phyloP scores from a whole-genome alignment of 192 early-diverging fungal species.

The Blastocladiella britannica region DNA sequence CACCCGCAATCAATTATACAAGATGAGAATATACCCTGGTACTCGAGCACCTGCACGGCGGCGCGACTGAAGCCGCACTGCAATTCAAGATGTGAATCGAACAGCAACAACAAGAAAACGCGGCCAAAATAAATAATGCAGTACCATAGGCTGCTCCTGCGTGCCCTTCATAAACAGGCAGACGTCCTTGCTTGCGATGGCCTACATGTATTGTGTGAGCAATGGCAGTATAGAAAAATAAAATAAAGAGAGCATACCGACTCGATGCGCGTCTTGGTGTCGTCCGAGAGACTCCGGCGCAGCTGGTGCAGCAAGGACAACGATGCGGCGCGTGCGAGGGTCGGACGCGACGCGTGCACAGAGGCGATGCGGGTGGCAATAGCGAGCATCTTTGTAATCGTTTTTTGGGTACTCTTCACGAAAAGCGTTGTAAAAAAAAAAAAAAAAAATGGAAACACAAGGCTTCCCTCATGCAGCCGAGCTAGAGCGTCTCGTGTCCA shows the following conservation, averaged over 20 bases:
- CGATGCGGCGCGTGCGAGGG: neutral
- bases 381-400: too few species aligned
- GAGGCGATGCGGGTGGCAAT: too few species aligned
- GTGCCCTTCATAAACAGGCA: conserved; percentile 96
- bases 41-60: conserved; percentile 71
- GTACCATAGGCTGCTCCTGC: conserved; percentile 65
- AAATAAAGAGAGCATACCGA: conserved; percentile 7
- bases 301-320: neutral
- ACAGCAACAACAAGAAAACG: neutral
- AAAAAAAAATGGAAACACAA: too few species aligned
- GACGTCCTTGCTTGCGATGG: conserved; percentile 45
- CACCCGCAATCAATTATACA: neutral
- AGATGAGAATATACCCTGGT: conserved; percentile 28
- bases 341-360: neutral
- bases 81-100: neutral
- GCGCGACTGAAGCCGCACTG: conserved; percentile 84
- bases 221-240: neutral
- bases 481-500: too few species aligned
- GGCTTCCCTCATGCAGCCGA: too few species aligned
- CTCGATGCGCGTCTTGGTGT: conserved; percentile 19
- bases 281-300: conserved; percentile 13
- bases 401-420: too few species aligned
- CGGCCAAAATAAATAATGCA: neutral
- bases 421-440: too few species aligned
- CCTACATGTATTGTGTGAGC: too few species aligned